Evolutionary conservation across 2,329 filamentous ascomycete species (phyloP).

Genomic region (Neofusicoccum sp.): DNA sequence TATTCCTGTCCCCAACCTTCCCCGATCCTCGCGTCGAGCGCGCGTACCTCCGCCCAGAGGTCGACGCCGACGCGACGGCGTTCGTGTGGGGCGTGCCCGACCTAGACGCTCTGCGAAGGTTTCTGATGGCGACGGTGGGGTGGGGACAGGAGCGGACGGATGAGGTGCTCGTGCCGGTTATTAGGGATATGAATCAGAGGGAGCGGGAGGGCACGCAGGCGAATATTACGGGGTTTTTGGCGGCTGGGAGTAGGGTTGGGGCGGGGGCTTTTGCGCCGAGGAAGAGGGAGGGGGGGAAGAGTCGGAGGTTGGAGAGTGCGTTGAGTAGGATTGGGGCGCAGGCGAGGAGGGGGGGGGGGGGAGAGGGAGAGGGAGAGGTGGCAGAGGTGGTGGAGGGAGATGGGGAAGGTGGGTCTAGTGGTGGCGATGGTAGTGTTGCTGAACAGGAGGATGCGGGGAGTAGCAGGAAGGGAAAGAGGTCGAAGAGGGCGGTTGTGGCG

Average conservation of each 20-base stretch:
- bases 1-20: conserved; percentile 82
- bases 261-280: conserved; percentile 72
- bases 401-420: not conserved
- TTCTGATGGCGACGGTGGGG: conserved; percentile 88
- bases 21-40: conserved; percentile 76
- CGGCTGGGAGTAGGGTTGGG: conserved; percentile 71
- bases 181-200: conserved; percentile 89
- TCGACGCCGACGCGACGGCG: conserved; percentile 73
- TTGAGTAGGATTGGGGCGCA: conserved; percentile 67
- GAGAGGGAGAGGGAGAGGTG: not conserved
- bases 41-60: conserved; percentile 84
- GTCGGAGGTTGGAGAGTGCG: conserved; percentile 76
- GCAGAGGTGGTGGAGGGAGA: not conserved
- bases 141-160: conserved; percentile 93
- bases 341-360: conserved; percentile 32
- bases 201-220: conserved; percentile 89
- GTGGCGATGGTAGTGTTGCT: not conserved
- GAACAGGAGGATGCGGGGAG: not conserved
- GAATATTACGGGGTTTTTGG: conserved; percentile 94
- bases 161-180: conserved; percentile 92
- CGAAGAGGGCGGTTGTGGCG: not conserved
- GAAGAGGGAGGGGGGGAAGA: conserved; percentile 63
- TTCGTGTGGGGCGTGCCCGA: conserved; percentile 98
- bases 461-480: conserved; percentile 2
- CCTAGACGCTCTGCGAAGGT: conserved; percentile 78